Percentiles rank a stretch among this genome's conserved stretches.
Conservation (phyloP, 106 monocot genomes). For the Amphibolis antarctica region DNA sequence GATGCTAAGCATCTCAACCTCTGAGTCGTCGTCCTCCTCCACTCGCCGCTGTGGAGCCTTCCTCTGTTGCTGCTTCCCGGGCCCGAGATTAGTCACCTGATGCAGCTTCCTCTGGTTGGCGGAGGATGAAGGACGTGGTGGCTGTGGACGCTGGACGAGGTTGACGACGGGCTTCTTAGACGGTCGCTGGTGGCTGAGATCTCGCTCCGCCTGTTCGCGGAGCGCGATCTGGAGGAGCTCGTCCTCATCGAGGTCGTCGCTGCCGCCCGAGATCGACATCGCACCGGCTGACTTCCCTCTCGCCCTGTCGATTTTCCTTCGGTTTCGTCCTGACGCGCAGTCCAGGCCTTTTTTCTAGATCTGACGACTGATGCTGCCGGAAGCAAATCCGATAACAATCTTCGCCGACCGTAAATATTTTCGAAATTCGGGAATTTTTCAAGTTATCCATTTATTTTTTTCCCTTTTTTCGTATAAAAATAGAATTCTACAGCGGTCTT, state of each 20-base stretch:
- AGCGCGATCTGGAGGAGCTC: conserved; percentile 96
- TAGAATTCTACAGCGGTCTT: too few species aligned
- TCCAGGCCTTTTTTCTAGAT: too few species aligned
- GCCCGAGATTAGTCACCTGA: conserved; percentile 10
- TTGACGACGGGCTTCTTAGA: conserved; percentile 84
- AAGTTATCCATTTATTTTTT: too few species aligned
- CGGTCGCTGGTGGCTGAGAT: conserved; percentile 54
- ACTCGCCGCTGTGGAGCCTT: conserved; percentile 19
- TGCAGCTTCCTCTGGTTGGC: conserved; percentile 18
- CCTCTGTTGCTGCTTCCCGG: not conserved
- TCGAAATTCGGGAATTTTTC: too few species aligned
- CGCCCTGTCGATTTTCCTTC: too few species aligned
- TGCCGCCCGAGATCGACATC: conserved; percentile 48
- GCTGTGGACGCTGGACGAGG: conserved; percentile 64
- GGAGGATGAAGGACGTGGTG: conserved; percentile 24
- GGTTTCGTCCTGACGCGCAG: too few species aligned
- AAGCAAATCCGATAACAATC: too few species aligned
- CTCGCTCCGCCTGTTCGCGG: conserved; percentile 70
- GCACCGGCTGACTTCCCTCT: not conserved
- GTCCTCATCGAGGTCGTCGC: conserved; percentile 82
- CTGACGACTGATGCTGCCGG: too few species aligned
- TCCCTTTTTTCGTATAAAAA: too few species aligned
- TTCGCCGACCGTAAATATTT: too few species aligned
- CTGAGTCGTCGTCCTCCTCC: conserved; percentile 89
- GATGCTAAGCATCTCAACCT: conserved; percentile 91